Percentiles rank a stretch among this genome's conserved stretches.
Evolutionary conservation across 371 early-diverging fungal genomes (phyloP).

Genomic region (Rhizopus stolonifer): DNA sequence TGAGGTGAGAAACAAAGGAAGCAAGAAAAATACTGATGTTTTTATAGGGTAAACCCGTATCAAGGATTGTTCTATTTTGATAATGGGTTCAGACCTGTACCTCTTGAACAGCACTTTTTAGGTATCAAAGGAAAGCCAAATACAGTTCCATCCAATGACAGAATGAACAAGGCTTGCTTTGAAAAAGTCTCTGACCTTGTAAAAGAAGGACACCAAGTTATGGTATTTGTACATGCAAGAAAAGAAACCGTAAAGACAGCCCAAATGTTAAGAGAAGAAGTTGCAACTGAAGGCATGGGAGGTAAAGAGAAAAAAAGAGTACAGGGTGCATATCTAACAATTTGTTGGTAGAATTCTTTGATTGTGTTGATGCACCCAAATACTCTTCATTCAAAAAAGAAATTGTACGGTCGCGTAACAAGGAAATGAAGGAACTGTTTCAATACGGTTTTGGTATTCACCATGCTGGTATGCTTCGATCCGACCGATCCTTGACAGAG

Average conservation of each 20-base stretch:
- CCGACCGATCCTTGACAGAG: constrained; percentile 90
- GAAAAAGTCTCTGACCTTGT: constrained; percentile 80
- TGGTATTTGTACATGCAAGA: constrained; percentile 98
- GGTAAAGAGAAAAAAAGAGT: constrained; percentile 28
- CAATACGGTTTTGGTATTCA: constrained; percentile 92
- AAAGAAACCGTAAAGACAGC: constrained; percentile 96
- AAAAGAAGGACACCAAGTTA: constrained; percentile 89
- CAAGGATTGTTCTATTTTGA: constrained; percentile 97
- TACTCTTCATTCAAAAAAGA: constrained; percentile 35
- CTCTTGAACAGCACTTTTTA: constrained; percentile 93
- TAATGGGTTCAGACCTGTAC: constrained; percentile 91
- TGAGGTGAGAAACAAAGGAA: constrained; percentile 59
- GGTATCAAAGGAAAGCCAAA: constrained; percentile 91
- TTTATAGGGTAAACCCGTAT: constrained; percentile 80
- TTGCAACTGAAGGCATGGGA: constrained; percentile 56
- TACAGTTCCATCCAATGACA: constrained; percentile 55
- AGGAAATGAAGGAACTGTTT: constrained; percentile 86
- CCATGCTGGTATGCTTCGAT: constrained; percentile 96
- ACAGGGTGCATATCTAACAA: background rate
- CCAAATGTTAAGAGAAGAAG: constrained; percentile 76
- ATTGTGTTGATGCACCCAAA: constrained; percentile 31
- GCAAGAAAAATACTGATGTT: no score
- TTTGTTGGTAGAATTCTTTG: constrained; percentile 39
- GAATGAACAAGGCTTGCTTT: constrained; percentile 85
- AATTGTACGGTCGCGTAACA: constrained; percentile 70